phyloP scores from a whole-genome alignment of 2,329 filamentous ascomycete genomes.

The Xylariales sp. region DNA sequence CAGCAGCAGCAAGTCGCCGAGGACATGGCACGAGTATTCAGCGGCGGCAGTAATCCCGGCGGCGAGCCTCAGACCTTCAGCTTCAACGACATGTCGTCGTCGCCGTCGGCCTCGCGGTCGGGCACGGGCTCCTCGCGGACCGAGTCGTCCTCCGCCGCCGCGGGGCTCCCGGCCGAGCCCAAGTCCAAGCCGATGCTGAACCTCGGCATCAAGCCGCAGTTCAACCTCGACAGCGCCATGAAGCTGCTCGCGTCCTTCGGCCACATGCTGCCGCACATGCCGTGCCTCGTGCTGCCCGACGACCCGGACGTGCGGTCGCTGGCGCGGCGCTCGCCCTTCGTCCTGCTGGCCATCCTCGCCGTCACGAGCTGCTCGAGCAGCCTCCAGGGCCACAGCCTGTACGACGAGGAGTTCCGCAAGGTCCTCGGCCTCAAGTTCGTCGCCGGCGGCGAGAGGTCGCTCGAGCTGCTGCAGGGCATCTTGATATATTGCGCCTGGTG shows the following conservation, averaged over 20 bases:
- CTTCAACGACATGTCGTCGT: constrained; percentile 46
- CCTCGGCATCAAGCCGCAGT: constrained; percentile 62
- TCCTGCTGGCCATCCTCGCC: constrained; percentile 65
- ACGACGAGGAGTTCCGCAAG: constrained; percentile 69
- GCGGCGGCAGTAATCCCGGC: not conserved
- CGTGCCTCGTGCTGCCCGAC: constrained; percentile 56
- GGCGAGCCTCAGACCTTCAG: constrained; percentile 38
- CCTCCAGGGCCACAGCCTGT: constrained; percentile 63
- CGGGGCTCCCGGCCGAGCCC: constrained; percentile 39
- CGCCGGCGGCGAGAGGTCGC: constrained; percentile 65
- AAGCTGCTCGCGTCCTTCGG: constrained; percentile 58
- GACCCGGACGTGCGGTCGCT: constrained; percentile 58
- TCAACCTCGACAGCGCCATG: constrained; percentile 66
- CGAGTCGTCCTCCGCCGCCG: constrained; percentile 40
- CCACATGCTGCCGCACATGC: constrained; percentile 55
- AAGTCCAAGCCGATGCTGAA: constrained; percentile 43
- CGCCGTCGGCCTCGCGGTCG: constrained; percentile 28
- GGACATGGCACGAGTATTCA: not conserved
- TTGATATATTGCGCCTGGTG: constrained; percentile 70
- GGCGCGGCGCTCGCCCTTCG: constrained; percentile 61
- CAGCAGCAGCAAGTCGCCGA: constrained; percentile 4
- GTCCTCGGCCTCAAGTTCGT: constrained; percentile 68
- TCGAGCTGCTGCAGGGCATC: constrained; percentile 68
- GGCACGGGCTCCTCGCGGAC: constrained; percentile 34
- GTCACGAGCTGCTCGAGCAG: constrained; percentile 60